Percentiles rank a stretch among this genome's conserved stretches.
Evolutionary conservation across 2,329 filamentous ascomycete genomes (phyloP).

Genomic region (Exophiala sp.): DNA sequence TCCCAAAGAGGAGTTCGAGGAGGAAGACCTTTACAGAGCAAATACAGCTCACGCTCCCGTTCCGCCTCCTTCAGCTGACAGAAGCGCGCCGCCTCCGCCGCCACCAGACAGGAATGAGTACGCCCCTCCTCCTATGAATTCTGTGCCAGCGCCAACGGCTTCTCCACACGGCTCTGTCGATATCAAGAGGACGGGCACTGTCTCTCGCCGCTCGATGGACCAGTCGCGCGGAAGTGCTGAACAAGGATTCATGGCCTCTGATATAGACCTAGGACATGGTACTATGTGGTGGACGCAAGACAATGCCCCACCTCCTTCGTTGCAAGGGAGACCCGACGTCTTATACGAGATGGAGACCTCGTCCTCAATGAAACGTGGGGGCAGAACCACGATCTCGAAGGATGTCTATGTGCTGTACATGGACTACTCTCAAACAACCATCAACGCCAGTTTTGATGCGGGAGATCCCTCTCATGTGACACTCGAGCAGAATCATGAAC

Average conservation of each 20-base stretch:
- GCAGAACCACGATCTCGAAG: constrained; percentile 69
- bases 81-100: constrained; percentile 36
- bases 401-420: constrained; percentile 85
- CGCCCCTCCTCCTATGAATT: constrained; percentile 47
- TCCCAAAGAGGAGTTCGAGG: constrained; percentile 34
- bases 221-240: constrained; percentile 69
- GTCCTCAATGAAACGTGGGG: constrained; percentile 64
- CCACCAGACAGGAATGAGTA: constrained; percentile 44
- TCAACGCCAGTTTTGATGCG: constrained; percentile 75
- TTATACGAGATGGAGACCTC: constrained; percentile 79
- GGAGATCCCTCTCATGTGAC: constrained; percentile 68
- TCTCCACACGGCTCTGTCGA: constrained; percentile 62
- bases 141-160: constrained; percentile 39
- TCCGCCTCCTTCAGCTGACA: constrained; percentile 35
- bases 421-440: constrained; percentile 92
- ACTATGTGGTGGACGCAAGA: constrained; percentile 86
- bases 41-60: constrained; percentile 36
- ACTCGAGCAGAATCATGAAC: constrained; percentile 81
- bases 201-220: constrained; percentile 67
- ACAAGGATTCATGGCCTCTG: constrained; percentile 79
- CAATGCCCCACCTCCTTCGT: constrained; percentile 72
- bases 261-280: constrained; percentile 71
- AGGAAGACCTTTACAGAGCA: constrained; percentile 47
- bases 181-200: constrained; percentile 51
- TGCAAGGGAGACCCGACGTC: constrained; percentile 80